Conservation (phyloP, 2,329 filamentous ascomycete genomes). For the Cytospora piceae region DNA sequence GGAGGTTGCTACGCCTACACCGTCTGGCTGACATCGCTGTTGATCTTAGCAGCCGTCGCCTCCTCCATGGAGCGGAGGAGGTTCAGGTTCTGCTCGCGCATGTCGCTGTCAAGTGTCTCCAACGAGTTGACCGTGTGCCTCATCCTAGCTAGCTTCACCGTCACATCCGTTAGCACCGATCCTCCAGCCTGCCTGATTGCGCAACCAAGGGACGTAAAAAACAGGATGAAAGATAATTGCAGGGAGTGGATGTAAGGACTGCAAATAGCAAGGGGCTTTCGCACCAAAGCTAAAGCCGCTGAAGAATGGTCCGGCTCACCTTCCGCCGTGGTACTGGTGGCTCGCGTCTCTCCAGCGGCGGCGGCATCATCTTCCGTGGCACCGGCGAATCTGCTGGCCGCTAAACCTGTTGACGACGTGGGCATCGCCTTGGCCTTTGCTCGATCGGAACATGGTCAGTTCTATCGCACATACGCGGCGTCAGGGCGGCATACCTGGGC, state of each 20-base stretch:
- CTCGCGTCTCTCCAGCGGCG: conserved; percentile 37
- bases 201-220: conserved; percentile 18
- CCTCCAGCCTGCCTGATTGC: conserved; percentile 16
- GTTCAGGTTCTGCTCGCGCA: conserved; percentile 29
- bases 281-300: conserved; percentile 69
- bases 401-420: conserved; percentile 50
- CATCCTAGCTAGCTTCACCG: conserved; percentile 30
- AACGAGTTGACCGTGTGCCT: conserved; percentile 27
- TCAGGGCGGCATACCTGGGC: conserved; percentile 51
- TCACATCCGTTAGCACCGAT: conserved; percentile 26
- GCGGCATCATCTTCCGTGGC: conserved; percentile 36
- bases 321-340: conserved; percentile 46
- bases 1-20: conserved; percentile 13
- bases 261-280: conserved; percentile 54
- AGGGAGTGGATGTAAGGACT: conserved; percentile 34
- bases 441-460: conserved; percentile 15
- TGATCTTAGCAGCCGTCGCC: conserved; percentile 24
- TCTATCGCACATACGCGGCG: conserved; percentile 19
- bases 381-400: conserved; percentile 57
- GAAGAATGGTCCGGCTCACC: conserved; percentile 67
- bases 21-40: conserved; percentile 26
- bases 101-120: conserved; percentile 29
- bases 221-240: conserved; percentile 24
- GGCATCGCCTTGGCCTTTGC: conserved; percentile 50
- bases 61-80: conserved; percentile 29